Evolutionary conservation across 305 asterid species (phyloP).

Genomic region (Fraxinus sp.): DNA sequence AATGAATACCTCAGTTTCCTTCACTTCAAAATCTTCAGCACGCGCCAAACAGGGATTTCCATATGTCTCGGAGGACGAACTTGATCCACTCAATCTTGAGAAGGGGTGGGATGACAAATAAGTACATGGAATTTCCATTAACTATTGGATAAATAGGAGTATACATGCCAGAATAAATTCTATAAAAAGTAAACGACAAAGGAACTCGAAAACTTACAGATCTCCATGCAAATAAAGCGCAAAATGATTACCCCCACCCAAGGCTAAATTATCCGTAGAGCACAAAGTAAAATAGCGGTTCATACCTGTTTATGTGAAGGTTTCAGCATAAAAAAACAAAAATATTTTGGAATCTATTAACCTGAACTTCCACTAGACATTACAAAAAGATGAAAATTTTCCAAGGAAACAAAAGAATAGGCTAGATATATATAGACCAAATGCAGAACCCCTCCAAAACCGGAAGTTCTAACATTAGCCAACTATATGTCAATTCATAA

Average conservation of each 20-base stretch:
- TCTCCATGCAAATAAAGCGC: conserved; percentile 88
- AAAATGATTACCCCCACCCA: conserved; percentile 96
- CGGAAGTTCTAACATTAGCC: not conserved
- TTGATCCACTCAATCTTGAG: conserved; percentile 71
- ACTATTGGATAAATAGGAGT: not conserved
- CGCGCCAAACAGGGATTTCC: conserved; percentile 76
- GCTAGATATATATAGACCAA: not conserved
- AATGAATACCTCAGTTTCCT: conserved; percentile 78
- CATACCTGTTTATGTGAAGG: conserved; percentile 44
- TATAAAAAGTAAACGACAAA: not conserved
- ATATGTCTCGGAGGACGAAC: conserved; percentile 86
- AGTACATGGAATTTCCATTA: not conserved
- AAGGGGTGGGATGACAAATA: not conserved
- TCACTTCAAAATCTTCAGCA: conserved; percentile 65
- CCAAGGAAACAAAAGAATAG: not conserved
- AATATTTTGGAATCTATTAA: not conserved
- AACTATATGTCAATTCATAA: not conserved
- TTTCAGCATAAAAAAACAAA: conserved; percentile 14
- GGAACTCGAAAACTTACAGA: conserved; percentile 54
- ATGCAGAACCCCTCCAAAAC: not conserved
- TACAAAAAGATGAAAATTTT: not conserved
- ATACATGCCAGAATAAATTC: not conserved
- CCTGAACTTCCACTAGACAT: not conserved
- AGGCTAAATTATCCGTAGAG: conserved; percentile 70
- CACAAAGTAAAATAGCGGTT: conserved; percentile 87